Evolutionary conservation across 202 grass and related monocot species (phyloP).

Genomic region (Dendrocalamus latiflorus): DNA sequence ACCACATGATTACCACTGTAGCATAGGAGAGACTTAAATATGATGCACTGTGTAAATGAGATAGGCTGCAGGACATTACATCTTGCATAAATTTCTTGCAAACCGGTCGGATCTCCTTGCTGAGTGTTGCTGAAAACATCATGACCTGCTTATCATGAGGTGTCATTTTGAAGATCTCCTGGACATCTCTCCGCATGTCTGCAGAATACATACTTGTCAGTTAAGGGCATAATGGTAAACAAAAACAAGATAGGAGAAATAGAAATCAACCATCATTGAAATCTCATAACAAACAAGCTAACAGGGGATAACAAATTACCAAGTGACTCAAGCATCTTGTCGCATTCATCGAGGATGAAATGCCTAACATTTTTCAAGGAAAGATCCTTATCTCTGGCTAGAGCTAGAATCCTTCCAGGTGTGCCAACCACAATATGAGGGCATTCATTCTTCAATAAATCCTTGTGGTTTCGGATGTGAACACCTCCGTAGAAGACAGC

Average conservation of each 20-base stretch:
- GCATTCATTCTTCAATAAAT: conserved; percentile 96
- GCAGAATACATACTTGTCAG: conserved; percentile 11
- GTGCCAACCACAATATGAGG: conserved; percentile 97
- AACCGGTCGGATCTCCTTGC: conserved; percentile 98
- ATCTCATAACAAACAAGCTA: neutral
- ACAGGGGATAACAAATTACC: conserved; percentile 35
- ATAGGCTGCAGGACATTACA: conserved; percentile 75
- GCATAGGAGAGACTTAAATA: conserved; percentile 37
- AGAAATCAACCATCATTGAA: neutral
- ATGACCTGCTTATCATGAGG: conserved; percentile 99
- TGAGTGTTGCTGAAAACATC: conserved; percentile 99
- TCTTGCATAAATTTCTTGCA: conserved; percentile 99
- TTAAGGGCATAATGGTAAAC: neutral
- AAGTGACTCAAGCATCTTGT: conserved; percentile 98
- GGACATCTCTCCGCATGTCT: conserved; percentile 98
- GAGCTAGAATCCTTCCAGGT: conserved; percentile 90
- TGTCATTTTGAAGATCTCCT: conserved; percentile 99
- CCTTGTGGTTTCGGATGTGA: conserved; percentile 90
- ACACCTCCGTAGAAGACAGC: conserved; percentile 98
- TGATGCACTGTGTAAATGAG: conserved; percentile 46
- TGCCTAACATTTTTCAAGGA: conserved; percentile 98
- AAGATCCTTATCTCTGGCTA: conserved; percentile 86
- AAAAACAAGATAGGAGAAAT: neutral
- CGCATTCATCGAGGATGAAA: conserved; percentile 99
- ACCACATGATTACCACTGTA: neutral